Conservation (phyloP, 768 basidiomycete species). For the Boletellus ananas region DNA sequence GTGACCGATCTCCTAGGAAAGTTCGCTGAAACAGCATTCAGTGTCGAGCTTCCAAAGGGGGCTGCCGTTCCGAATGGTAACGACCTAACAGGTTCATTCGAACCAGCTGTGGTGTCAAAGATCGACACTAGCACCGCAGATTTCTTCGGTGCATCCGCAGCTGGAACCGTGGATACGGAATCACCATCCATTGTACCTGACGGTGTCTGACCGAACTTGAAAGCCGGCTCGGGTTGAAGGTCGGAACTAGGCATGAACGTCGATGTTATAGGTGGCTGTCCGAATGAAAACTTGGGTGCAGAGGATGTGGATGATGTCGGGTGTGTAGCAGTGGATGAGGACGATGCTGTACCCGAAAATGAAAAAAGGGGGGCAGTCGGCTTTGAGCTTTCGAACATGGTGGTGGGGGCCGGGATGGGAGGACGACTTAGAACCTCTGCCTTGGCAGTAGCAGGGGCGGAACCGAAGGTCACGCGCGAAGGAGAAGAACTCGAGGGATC, state of each 20-base stretch:
- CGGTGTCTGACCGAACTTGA: conserved; percentile 21
- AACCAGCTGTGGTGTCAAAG: conserved; percentile 13
- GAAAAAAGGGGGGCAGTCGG: conserved; percentile 19
- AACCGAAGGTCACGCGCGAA: conserved; percentile 2
- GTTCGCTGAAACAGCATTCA: conserved; percentile 8
- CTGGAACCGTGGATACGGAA: conserved; percentile 9
- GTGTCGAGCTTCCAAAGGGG: conserved; percentile 21
- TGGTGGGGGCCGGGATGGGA: not conserved
- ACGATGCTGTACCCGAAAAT: conserved; percentile 15
- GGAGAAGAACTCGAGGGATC: conserved; percentile 6
- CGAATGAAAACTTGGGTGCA: conserved; percentile 26
- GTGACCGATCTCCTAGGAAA: conserved; percentile 12
- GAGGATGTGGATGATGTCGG: conserved; percentile 10
- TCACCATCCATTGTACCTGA: conserved; percentile 23
- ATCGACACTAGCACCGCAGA: conserved; percentile 21
- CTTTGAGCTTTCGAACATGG: conserved; percentile 9
- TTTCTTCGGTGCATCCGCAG: conserved; percentile 23
- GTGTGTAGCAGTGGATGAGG: conserved; percentile 1
- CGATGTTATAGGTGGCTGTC: conserved; percentile 10
- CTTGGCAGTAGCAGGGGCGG: conserved; percentile 11
- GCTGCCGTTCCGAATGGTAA: conserved; percentile 14
- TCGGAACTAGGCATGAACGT: conserved; percentile 2
- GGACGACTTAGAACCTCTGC: not conserved
- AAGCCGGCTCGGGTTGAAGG: conserved; percentile 21
- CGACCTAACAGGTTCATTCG: conserved; percentile 24